These are phyloP conservation scores for Begonia masoniana DNA, from an alignment of 306 rosid species.

Conservation along the genomic window DNA sequence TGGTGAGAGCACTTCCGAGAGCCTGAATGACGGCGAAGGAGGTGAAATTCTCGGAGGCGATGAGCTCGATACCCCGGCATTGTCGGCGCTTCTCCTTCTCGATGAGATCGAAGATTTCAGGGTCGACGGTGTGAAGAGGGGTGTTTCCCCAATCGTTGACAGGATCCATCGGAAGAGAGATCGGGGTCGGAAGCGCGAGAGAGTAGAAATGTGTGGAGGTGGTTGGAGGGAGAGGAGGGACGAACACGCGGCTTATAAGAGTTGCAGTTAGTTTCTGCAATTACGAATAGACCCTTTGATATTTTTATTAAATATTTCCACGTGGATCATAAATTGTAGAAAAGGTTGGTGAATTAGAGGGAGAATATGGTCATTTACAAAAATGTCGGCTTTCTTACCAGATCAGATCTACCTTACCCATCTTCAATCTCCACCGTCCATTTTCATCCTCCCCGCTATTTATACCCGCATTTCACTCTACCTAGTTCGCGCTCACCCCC, in stretches of 20 bases:
- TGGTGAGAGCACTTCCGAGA: slow-evolving; percentile 73
- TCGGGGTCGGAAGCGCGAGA: background rate
- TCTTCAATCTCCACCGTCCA: background rate
- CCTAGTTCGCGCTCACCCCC: too few relatives aligned
- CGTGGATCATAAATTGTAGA: too few relatives aligned
- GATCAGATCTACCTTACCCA: too few relatives aligned
- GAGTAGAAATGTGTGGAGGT: background rate
- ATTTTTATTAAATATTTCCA: too few relatives aligned
- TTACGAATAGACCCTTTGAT: too few relatives aligned
- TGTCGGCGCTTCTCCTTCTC: slow-evolving; percentile 92
- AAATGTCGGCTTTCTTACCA: too few relatives aligned
- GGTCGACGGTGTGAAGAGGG: slow-evolving; percentile 42
- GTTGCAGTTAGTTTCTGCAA: too few relatives aligned
- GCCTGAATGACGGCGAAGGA: slow-evolving; percentile 95
- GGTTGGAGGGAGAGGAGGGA: background rate
- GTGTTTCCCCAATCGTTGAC: slow-evolving; percentile 69
- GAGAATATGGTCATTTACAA: too few relatives aligned
- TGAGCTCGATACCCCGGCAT: slow-evolving; percentile 89
- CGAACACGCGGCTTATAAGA: too few relatives aligned
- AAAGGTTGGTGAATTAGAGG: too few relatives aligned
- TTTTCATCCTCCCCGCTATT: background rate
- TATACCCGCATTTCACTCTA: background rate
- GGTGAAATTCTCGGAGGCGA: slow-evolving; percentile 88
- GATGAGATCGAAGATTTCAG: slow-evolving; percentile 73
- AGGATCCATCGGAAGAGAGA: slow-evolving; percentile 48